Conservation (phyloP, 176 grass and related monocot species). For the Aegilops umbellulata region DNA sequence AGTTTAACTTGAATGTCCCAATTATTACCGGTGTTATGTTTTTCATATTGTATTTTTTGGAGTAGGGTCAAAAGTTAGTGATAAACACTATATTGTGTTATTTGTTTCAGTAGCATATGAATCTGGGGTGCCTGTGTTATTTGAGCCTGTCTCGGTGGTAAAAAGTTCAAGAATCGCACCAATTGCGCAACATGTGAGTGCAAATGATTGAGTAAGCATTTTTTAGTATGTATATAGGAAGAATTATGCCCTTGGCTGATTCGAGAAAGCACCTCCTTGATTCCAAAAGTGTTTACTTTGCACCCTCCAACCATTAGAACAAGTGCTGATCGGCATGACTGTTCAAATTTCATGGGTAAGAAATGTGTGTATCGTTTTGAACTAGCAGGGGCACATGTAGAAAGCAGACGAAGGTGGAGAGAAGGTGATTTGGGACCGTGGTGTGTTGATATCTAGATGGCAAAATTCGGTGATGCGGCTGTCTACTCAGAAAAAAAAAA, state of each 20-base stretch:
- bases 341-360: neutral
- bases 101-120: constrained; percentile 63
- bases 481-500: neutral
- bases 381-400: neutral
- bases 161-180: constrained; percentile 79
- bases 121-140: constrained; percentile 72
- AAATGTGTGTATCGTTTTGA: neutral
- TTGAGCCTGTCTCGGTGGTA: constrained; percentile 86
- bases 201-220: neutral
- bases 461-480: neutral
- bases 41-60: constrained; percentile 20
- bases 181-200: constrained; percentile 74
- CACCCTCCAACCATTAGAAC: neutral
- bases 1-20: neutral
- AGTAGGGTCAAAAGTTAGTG: constrained; percentile 21
- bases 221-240: constrained; percentile 18
- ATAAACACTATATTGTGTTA: constrained; percentile 21
- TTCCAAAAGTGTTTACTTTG: neutral
- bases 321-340: neutral
- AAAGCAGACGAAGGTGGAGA: neutral
- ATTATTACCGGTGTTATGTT: neutral
- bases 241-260: neutral
- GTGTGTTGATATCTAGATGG: neutral
- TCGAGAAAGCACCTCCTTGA: neutral
- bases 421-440: neutral